These are phyloP conservation scores for Annulohypoxylon moriforme DNA, from an alignment of 495 filamentous ascomycete genomes.

Conservation along the genomic window DNA sequence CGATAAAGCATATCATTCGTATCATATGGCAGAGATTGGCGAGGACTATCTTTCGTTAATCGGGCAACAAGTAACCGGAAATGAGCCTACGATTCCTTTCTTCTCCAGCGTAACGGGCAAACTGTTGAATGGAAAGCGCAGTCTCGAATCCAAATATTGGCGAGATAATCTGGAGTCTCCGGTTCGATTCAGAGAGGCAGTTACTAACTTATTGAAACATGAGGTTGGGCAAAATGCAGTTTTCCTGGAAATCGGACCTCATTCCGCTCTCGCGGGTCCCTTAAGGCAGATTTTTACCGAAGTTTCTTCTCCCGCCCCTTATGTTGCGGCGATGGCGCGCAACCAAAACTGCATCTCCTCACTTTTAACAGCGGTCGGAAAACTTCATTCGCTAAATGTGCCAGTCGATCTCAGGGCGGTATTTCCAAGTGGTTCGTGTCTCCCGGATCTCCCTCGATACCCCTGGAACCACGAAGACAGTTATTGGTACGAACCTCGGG, in stretches of 20 bases:
- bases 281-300: conserved; percentile 58
- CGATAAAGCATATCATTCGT: conserved; percentile 61
- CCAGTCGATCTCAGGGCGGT: conserved; percentile 51
- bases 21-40: conserved; percentile 47
- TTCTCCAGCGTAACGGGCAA: conserved; percentile 49
- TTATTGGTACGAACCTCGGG: conserved; percentile 55
- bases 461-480: conserved; percentile 54
- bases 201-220: conserved; percentile 32
- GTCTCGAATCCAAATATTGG: conserved; percentile 44
- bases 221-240: conserved; percentile 38
- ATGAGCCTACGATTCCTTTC: conserved; percentile 36
- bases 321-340: conserved; percentile 49
- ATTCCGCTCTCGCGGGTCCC: conserved; percentile 63
- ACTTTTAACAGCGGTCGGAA: conserved; percentile 47
- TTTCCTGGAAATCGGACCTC: conserved; percentile 68
- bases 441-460: conserved; percentile 48
- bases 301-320: conserved; percentile 32
- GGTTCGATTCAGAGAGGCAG: conserved; percentile 48
- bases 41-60: conserved; percentile 40
- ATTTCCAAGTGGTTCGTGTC: conserved; percentile 15
- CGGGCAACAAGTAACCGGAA: conserved; percentile 27
- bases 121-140: conserved; percentile 7
- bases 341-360: conserved; percentile 43
- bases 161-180: conserved; percentile 44
- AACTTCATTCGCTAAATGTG: conserved; percentile 48